Base-by-base conservation (phyloP, 2,329 filamentous ascomycete genomes). In the Trichoderma harzianum region DNA sequence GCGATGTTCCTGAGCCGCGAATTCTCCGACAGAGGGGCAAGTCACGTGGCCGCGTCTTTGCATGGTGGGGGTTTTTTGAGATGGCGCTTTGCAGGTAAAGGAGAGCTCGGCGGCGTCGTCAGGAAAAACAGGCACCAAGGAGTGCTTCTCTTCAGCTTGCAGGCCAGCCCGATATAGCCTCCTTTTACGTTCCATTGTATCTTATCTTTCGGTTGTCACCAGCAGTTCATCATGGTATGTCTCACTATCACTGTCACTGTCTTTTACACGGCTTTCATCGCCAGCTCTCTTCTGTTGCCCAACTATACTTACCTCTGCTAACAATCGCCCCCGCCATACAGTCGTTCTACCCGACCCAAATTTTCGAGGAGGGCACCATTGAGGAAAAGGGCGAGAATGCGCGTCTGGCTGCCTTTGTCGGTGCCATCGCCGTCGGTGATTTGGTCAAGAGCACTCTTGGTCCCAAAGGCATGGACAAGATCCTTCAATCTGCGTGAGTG, bases 351-450 rank as follows among this genome's bases (percentile, higher is more conserved):
- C 95, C 95, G 79, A 97, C 94, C 75, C 95, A 98, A 85, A 98
- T 98, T 87, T 98, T 98, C 84, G 93, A 94, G 79, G 94, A 98
- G 83, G 95, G 97, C 82, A 96, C 97, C 77, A 96, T 92, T 72
- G 94, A 98, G 85, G 95, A 98, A 86, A 98, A 97, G 86, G 96
- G 96, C 79, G 95, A 98, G 86, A 98, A 98, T 92, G 95, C 96
- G 79, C 94, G 95, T 89, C 92, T 98, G 78, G 92, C 94, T n/a
- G 95, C 95, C 75, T 99, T 99, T 79, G 95, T 99, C 70, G 96
- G 96, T 78, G 96, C 96, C 81, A 99, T 99, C 80, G 96, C 96
- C 70, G 96, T 99, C 61, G 96, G 96, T 69, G 96, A 99, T 79
- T 84, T 99, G 76, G 96, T 99, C 69, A 99, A 99, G 89, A 97